These are phyloP conservation scores for Saussurea involucrata DNA, from an alignment of 129 eudicot species.

Conservation along the genomic window DNA sequence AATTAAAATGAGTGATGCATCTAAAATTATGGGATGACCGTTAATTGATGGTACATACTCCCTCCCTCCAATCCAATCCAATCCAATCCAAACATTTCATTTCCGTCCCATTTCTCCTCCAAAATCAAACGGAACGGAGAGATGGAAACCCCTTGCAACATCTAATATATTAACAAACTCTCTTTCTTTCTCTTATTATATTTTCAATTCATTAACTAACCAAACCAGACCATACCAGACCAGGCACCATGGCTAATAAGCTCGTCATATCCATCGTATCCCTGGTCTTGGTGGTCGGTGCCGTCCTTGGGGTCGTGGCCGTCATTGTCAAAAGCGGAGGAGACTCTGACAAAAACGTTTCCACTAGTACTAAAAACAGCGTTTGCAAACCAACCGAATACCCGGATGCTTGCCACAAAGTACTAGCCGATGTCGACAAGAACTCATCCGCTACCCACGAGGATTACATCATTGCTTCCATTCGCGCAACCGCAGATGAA, in stretches of 20 bases:
- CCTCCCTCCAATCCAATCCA: background rate
- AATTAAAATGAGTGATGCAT: background rate
- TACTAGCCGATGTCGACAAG: constrained; percentile 39
- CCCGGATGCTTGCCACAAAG: constrained; percentile 54
- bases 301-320: constrained; percentile 32
- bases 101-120: background rate
- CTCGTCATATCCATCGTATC: constrained; percentile 33
- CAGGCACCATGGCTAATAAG: constrained; percentile 25
- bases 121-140: background rate
- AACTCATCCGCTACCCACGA: constrained; percentile 53
- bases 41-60: background rate
- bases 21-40: background rate
- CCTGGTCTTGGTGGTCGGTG: constrained; percentile 39
- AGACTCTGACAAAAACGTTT: constrained; percentile 13
- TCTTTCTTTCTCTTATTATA: background rate
- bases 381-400: constrained; percentile 48
- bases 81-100: background rate
- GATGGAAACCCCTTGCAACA: background rate
- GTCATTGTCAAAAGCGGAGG: constrained; percentile 32
- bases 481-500: constrained; percentile 50
- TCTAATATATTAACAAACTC: background rate
- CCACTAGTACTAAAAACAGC: constrained; percentile 38
- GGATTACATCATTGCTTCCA: constrained; percentile 52
- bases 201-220: background rate
- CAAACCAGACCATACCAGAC: background rate